A percentile compares a stretch with the other conserved stretches of the same genome.
phyloP scores from a whole-genome alignment of 805 yeast species.

The Ogataea polymorpha region DNA sequence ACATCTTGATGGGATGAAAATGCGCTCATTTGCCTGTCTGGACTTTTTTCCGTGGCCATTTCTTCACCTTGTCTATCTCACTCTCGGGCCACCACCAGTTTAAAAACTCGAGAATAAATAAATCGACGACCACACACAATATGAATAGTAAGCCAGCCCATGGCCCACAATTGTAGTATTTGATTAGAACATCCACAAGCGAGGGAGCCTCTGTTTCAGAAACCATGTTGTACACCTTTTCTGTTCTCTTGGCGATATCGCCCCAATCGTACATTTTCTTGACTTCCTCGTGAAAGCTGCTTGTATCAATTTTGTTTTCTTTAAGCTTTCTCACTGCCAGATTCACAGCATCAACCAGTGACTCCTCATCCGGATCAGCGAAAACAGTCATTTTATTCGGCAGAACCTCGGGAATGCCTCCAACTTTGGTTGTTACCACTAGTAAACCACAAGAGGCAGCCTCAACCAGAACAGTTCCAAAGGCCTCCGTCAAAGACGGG shows the following conservation, averaged over 20 bases:
- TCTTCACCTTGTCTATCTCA: slow-evolving; percentile 68
- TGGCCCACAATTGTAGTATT: slow-evolving; percentile 67
- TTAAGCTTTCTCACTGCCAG: slow-evolving; percentile 64
- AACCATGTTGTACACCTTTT: slow-evolving; percentile 63
- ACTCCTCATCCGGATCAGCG: slow-evolving; percentile 84
- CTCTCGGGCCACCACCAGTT: slow-evolving; percentile 69
- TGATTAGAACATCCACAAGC: slow-evolving; percentile 55
- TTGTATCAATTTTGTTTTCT: slow-evolving; percentile 61
- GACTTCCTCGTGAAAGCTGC: slow-evolving; percentile 74
- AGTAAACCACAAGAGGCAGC: slow-evolving; percentile 95
- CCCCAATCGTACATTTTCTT: slow-evolving; percentile 87
- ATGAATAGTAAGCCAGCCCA: slow-evolving; percentile 87
- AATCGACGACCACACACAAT: slow-evolving; percentile 77
- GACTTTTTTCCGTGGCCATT: slow-evolving; percentile 63
- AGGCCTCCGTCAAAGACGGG: slow-evolving; percentile 93
- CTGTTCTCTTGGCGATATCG: slow-evolving; percentile 84
- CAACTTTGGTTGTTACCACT: slow-evolving; percentile 93
- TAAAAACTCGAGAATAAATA: slow-evolving; percentile 56
- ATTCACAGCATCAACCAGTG: slow-evolving; percentile 67
- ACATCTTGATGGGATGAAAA: slow-evolving; percentile 1
- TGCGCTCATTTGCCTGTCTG: slow-evolving; percentile 2
- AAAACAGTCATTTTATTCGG: slow-evolving; percentile 92
- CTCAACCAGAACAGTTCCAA: slow-evolving; percentile 95
- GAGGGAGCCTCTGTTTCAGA: slow-evolving; percentile 28
- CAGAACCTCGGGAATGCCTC: slow-evolving; percentile 95